Conservation (phyloP, 2,329 filamentous ascomycete genomes). For the Diplodia intermedia region DNA sequence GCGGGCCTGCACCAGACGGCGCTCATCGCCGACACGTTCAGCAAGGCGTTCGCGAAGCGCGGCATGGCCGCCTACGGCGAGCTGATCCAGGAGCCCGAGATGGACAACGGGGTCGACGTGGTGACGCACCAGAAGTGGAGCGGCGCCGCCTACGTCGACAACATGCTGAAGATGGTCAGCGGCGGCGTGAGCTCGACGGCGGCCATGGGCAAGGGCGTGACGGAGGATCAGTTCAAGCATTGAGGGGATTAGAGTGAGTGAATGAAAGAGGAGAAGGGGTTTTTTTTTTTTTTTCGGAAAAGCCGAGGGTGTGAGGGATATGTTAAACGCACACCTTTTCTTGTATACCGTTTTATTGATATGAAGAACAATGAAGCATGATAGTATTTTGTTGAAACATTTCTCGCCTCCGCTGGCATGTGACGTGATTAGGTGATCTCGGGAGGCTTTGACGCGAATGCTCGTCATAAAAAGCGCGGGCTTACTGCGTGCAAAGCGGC, state of each 20-base stretch:
- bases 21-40: slow-evolving; percentile 88
- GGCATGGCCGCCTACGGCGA: slow-evolving; percentile 98
- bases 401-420: too few relatives aligned
- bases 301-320: background rate
- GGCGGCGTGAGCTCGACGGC: slow-evolving; percentile 90
- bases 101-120: slow-evolving; percentile 87
- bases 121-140: slow-evolving; percentile 99
- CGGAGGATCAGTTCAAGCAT: slow-evolving; percentile 90
- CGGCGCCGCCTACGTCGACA: slow-evolving; percentile 92
- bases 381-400: background rate
- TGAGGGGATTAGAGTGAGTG: background rate
- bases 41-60: slow-evolving; percentile 78
- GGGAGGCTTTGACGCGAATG: too few relatives aligned
- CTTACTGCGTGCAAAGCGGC: too few relatives aligned
- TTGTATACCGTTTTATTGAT: background rate
- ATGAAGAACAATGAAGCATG: slow-evolving; percentile 12
- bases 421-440: too few relatives aligned
- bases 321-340: background rate
- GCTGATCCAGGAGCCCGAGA: slow-evolving; percentile 97
- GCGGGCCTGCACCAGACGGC: slow-evolving; percentile 95
- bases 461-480: too few relatives aligned
- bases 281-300: background rate
- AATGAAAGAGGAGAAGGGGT: background rate
- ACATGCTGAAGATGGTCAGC: slow-evolving; percentile 94
- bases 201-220: slow-evolving; percentile 97